Conservation (phyloP, 2,329 filamentous ascomycete species). For the Kalmusia sp. region DNA sequence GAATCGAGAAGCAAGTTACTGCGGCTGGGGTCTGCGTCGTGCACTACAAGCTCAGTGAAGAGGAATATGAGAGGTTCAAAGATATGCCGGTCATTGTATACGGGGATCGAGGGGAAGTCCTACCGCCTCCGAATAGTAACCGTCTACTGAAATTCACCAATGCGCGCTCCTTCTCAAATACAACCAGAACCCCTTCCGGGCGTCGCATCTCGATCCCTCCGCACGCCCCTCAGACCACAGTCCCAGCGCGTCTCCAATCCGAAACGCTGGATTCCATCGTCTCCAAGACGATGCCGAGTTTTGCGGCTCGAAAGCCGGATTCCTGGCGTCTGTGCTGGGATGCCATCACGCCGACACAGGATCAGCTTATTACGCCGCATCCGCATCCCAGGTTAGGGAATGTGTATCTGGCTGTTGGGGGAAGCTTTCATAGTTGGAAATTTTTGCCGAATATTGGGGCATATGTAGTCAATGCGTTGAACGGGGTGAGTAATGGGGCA, state of each 20-base stretch:
- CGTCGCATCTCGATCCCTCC: conserved; percentile 62
- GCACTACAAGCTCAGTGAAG: conserved; percentile 60
- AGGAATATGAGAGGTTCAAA: conserved; percentile 57
- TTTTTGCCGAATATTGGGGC: conserved; percentile 69
- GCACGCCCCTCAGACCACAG: conserved; percentile 52
- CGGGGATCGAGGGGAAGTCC: conserved; percentile 54
- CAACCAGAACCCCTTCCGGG: conserved; percentile 54
- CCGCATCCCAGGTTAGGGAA: conserved; percentile 58
- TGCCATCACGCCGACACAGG: conserved; percentile 66
- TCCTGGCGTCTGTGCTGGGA: conserved; percentile 65
- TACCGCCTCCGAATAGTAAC: conserved; percentile 57
- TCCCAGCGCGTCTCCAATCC: conserved; percentile 50
- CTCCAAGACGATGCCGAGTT: conserved; percentile 36
- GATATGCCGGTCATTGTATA: conserved; percentile 63
- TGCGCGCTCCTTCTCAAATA: conserved; percentile 65
- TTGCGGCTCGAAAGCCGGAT: conserved; percentile 44
- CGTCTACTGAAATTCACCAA: conserved; percentile 67
- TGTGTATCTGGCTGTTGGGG: conserved; percentile 67
- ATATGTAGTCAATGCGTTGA: conserved; percentile 59
- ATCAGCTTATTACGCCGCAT: conserved; percentile 64
- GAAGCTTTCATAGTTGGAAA: conserved; percentile 70
- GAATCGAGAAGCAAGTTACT: conserved; percentile 60
- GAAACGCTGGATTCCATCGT: conserved; percentile 46
- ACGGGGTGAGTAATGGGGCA: conserved; percentile 42
- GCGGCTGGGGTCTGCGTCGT: conserved; percentile 67